Conservation (phyloP, 2,329 filamentous ascomycete genomes). For the Aspergillus tamarii region DNA sequence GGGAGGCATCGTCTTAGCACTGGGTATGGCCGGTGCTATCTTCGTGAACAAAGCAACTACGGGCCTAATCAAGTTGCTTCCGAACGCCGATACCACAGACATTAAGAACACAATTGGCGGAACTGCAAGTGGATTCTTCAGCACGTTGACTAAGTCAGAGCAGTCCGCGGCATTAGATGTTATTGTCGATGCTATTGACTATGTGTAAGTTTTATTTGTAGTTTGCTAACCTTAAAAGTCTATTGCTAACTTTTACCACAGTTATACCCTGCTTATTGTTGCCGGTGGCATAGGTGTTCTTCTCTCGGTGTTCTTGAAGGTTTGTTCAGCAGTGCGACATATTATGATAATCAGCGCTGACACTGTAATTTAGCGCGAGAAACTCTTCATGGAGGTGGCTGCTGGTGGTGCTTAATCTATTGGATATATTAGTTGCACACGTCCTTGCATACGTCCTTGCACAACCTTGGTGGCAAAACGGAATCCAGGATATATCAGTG, state of each 20-base stretch:
- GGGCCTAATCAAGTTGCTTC: slow-evolving; percentile 14
- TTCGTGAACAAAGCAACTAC: slow-evolving; percentile 17
- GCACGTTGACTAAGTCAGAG: background rate
- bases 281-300: no score
- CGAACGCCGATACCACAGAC: background rate
- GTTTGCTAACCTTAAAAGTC: no score
- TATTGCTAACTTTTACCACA: no score
- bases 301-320: no score
- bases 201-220: no score
- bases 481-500: no score
- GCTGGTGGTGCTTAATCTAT: background rate
- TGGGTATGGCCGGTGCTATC: slow-evolving; percentile 18
- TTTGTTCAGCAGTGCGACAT: no score
- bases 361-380: background rate
- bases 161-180: background rate
- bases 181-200: background rate
- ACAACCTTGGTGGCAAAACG: no score
- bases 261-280: no score
- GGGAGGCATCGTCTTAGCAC: slow-evolving; percentile 13
- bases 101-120: background rate
- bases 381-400: background rate
- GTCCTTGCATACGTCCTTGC: no score
- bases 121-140: background rate
- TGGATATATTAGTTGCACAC: no score
- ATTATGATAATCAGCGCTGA: background rate